Base-by-base conservation (phyloP, 1,284 basidiomycete species). In the Kwoniella shivajii region DNA sequence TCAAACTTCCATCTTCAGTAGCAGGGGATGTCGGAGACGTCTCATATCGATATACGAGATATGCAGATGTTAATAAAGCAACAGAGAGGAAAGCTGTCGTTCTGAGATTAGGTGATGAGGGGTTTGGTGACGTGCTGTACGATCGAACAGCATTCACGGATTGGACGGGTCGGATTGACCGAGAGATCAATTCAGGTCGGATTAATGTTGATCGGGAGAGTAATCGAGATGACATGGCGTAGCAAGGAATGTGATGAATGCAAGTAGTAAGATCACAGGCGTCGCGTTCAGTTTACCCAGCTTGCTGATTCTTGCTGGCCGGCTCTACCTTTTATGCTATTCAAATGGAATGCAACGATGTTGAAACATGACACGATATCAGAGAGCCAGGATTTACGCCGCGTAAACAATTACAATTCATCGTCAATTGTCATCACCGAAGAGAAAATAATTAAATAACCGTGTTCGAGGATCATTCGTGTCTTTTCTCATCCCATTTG, bases 11-110 rank as follows among this genome's bases (percentile, higher is more conserved):
- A 20, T 34, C 34, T 34, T 31, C 31, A 11, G 46, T 34, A 11
- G 48, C 13, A 10, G 46, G 7, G 31, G 56, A 30, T 13, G 30
- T 31, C 18, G 54, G 38, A n/a, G 45, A 31, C 22, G 56, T 57
- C 29, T 69, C 68, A 45, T 65, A 72, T 59, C 64, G 69, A 56
- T 72, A 75, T n/a, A 65, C 45, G 2, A 52, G 61, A 26, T 54
- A 69, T 1, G 71, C 64, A 0, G 67, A 68, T 3, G 61, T 48
- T 37, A 73, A 51, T 10, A 75, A 54, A 9, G 56, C 59, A 11
- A 59, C 50, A 4, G 69, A 70, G 11, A 71, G 29, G 37, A 71
- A 31, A 0, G 55, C 65, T 41, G 56, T 56, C 14, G 56, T 58
- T 26, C 48, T 55, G 24, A 56, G 27, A 65, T 66, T 37, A 44